A percentile compares a stretch with the other conserved stretches of the same genome.
phyloP scores from a whole-genome alignment of 352 stramenopile species.

The Phytophthora sp. region DNA sequence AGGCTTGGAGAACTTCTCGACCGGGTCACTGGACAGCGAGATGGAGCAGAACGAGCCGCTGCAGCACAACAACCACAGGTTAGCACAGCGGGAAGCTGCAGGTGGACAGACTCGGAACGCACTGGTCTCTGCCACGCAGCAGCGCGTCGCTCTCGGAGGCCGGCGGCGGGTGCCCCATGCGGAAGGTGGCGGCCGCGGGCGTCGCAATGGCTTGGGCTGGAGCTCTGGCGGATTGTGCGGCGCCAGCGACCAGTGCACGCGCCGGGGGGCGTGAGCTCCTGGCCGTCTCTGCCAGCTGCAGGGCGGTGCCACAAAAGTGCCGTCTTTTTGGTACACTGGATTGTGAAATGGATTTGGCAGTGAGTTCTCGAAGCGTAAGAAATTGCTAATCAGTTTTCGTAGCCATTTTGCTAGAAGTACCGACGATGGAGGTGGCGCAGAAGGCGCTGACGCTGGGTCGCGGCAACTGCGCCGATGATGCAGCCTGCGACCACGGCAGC shows the following conservation, averaged over 20 bases:
- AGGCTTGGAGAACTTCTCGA: conserved; percentile 45
- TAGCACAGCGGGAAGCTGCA: not conserved
- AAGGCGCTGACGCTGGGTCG: conserved; percentile 15
- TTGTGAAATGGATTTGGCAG: not conserved
- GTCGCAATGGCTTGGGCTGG: too few relatives aligned
- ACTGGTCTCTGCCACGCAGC: conserved; percentile 41
- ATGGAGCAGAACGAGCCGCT: conserved; percentile 72
- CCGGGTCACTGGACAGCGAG: conserved; percentile 57
- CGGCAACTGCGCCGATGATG: conserved; percentile 29
- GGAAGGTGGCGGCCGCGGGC: too few relatives aligned
- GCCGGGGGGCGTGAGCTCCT: not conserved
- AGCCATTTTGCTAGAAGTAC: conserved; percentile 9
- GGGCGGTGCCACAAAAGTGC: not conserved
- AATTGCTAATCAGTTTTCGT: not conserved
- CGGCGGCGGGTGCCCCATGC: conserved; percentile 25
- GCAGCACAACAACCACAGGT: not conserved
- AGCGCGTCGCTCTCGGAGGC: conserved; percentile 34
- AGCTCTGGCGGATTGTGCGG: too few relatives aligned
- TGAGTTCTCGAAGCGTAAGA: too few relatives aligned
- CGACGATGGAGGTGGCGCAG: conserved; percentile 16
- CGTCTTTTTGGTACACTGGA: not conserved
- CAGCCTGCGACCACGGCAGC: conserved; percentile 37
- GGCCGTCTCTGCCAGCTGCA: conserved; percentile 7
- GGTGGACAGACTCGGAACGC: conserved; percentile 11
- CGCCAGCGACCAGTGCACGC: not conserved